phyloP scores from a whole-genome alignment of 139 green algal species.

The Edaphochlamys debaryana region DNA sequence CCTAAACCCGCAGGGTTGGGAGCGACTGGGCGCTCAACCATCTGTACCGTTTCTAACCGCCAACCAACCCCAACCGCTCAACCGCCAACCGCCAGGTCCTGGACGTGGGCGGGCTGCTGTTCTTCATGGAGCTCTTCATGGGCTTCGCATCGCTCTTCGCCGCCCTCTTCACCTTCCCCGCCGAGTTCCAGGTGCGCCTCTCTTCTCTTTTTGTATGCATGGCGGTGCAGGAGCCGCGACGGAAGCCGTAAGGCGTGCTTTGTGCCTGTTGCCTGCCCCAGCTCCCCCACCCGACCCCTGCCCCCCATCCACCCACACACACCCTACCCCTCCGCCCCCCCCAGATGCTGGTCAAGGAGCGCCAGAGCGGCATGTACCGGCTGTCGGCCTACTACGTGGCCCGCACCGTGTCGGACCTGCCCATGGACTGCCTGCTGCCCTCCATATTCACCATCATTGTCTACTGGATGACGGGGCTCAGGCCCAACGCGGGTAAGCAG shows the following conservation, averaged over 20 bases:
- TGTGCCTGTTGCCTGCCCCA: too few relatives aligned
- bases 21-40: too few relatives aligned
- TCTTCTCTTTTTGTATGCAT: too few relatives aligned
- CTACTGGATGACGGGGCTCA: conserved; percentile 70
- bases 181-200: conserved; percentile 49
- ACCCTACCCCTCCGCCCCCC: neutral
- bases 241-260: too few relatives aligned
- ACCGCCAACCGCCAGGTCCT: too few relatives aligned
- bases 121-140: conserved; percentile 73
- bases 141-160: conserved; percentile 59
- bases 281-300: neutral
- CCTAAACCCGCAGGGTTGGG: too few relatives aligned
- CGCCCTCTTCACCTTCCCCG: conserved; percentile 70
- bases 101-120: conserved; percentile 68
- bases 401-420: conserved; percentile 66
- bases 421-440: conserved; percentile 77
- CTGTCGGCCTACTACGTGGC: conserved; percentile 85
- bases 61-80: too few relatives aligned
- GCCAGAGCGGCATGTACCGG: conserved; percentile 83
- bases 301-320: neutral
- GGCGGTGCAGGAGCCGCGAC: too few relatives aligned
- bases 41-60: too few relatives aligned
- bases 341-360: conserved; percentile 72
- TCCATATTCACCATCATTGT: conserved; percentile 70
- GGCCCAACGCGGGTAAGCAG: conserved; percentile 38